phyloP scores from a whole-genome alignment of 805 yeast species.

The Saccharomyces paradoxus region DNA sequence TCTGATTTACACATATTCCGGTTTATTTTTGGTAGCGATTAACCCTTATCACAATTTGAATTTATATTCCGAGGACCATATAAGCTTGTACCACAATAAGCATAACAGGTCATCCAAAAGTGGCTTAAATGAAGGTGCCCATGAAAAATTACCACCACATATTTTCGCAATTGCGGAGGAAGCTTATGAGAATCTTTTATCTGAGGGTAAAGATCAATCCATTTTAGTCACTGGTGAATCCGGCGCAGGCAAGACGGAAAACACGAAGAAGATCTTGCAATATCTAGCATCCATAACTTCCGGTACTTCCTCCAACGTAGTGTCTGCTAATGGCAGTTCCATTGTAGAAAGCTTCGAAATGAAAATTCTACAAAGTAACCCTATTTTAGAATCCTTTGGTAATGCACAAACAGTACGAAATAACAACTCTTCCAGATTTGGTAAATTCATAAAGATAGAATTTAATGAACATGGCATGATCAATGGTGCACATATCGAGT shows the following conservation, averaged over 20 bases:
- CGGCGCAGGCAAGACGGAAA: conserved; percentile 98
- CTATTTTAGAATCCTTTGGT: conserved; percentile 92
- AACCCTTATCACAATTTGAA: conserved; percentile 79
- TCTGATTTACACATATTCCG: conserved; percentile 86
- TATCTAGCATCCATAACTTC: conserved; percentile 74
- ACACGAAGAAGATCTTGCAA: conserved; percentile 89
- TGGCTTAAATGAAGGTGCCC: neutral
- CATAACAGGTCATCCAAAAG: neutral
- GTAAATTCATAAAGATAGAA: conserved; percentile 86
- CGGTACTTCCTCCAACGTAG: conserved; percentile 1
- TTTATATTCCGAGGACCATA: conserved; percentile 55
- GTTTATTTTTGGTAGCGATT: conserved; percentile 87
- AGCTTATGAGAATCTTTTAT: conserved; percentile 68
- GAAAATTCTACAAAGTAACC: conserved; percentile 87
- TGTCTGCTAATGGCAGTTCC: conserved; percentile 4
- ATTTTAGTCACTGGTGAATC: conserved; percentile 97
- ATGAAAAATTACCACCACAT: conserved; percentile 48
- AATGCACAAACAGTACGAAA: conserved; percentile 93
- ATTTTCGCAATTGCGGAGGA: conserved; percentile 84
- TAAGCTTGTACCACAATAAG: conserved; percentile 50
- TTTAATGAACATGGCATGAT: conserved; percentile 58
- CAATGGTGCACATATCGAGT: conserved; percentile 85
- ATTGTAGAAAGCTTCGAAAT: conserved; percentile 53
- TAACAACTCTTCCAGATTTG: conserved; percentile 92
- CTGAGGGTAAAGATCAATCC: conserved; percentile 70